Evolutionary conservation across 805 yeast genomes (phyloP).

Genomic region (Candida endomychidarum): DNA sequence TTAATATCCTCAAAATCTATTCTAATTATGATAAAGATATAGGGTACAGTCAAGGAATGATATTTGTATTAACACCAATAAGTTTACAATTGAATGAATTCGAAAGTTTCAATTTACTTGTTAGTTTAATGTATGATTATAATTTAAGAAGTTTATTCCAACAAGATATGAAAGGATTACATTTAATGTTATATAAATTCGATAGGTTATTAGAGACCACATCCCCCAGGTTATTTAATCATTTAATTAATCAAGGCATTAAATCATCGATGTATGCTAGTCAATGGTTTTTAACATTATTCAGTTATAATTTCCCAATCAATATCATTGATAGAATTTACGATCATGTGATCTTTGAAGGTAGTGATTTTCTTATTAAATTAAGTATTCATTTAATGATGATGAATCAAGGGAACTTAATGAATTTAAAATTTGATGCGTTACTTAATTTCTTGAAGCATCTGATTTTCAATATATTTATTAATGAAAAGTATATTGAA

Average conservation of each 20-base stretch:
- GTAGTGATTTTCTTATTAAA: slow-evolving; percentile 80
- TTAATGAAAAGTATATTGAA: slow-evolving; percentile 30
- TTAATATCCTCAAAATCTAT: slow-evolving; percentile 78
- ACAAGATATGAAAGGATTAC: slow-evolving; percentile 94
- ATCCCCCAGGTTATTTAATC: slow-evolving; percentile 70
- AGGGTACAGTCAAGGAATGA: slow-evolving; percentile 98
- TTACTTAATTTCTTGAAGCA: slow-evolving; percentile 77
- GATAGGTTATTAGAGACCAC: slow-evolving; percentile 81
- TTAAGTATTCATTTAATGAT: slow-evolving; percentile 81
- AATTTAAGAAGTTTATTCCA: slow-evolving; percentile 73
- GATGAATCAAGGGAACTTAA: slow-evolving; percentile 58
- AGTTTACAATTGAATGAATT: slow-evolving; percentile 76
- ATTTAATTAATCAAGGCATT: slow-evolving; percentile 82
- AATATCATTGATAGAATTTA: slow-evolving; percentile 83
- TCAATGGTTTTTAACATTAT: slow-evolving; percentile 95
- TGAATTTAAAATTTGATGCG: slow-evolving; percentile 70
- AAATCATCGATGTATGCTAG: slow-evolving; percentile 94
- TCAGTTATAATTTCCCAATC: slow-evolving; percentile 92
- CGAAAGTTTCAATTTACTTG: slow-evolving; percentile 82
- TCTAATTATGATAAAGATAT: slow-evolving; percentile 86
- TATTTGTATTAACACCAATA: slow-evolving; percentile 84
- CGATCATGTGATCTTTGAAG: slow-evolving; percentile 89
- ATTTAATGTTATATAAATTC: slow-evolving; percentile 81
- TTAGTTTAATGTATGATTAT: slow-evolving; percentile 80
- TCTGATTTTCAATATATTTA: slow-evolving; percentile 69